Conservation (phyloP, 2,329 filamentous ascomycete genomes). For the Stachybotrys chlorohalonatus region DNA sequence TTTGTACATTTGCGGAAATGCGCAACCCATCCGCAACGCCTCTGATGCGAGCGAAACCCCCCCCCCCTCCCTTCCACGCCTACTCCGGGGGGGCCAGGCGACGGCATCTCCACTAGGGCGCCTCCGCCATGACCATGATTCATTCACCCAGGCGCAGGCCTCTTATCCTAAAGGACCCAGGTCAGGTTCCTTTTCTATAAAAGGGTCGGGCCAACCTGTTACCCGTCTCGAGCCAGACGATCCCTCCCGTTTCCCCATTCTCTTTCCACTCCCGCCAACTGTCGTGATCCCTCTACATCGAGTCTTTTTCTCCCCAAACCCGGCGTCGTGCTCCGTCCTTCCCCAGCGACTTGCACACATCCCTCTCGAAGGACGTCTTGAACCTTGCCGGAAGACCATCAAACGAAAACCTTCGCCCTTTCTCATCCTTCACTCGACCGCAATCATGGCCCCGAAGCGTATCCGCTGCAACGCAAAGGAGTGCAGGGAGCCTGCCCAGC, state of each 20-base stretch:
- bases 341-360: neutral
- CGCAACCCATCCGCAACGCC: no score
- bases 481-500: slow-evolving; percentile 79
- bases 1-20: neutral
- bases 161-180: neutral
- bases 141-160: neutral
- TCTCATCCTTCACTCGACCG: neutral
- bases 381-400: neutral
- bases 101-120: neutral
- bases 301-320: neutral
- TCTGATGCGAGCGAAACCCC: neutral
- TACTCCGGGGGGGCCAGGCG: neutral
- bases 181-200: neutral
- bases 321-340: neutral
- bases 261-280: neutral
- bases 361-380: neutral
- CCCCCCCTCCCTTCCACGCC: no score
- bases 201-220: neutral
- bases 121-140: slow-evolving; percentile 2
- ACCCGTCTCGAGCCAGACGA: neutral
- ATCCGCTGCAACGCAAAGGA: slow-evolving; percentile 81
- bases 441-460: slow-evolving; percentile 61
- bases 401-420: neutral
- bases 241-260: neutral
- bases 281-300: no score